A percentile compares a stretch with the other conserved stretches of the same genome.
Evolutionary conservation across 1,284 basidiomycete species (phyloP).

Genomic region (Cryptococcus jaspeensis): DNA sequence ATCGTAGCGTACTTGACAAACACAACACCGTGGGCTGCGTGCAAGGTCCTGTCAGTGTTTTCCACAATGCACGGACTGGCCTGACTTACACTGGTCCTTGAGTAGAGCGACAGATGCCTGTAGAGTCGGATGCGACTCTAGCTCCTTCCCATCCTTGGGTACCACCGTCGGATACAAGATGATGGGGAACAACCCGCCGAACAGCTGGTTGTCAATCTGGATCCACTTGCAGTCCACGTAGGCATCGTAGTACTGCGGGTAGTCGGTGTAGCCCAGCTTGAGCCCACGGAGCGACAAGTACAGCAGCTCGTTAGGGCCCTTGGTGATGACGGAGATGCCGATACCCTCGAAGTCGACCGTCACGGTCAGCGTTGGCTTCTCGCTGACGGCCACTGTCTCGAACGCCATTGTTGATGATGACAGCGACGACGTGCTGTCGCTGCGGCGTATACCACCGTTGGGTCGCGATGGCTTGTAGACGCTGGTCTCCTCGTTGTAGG

Average conservation of each 20-base stretch:
- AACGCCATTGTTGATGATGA: constrained; percentile 59
- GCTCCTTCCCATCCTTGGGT: constrained; percentile 72
- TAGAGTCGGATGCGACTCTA: constrained; percentile 85
- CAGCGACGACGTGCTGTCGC: constrained; percentile 32
- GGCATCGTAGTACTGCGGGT: constrained; percentile 74
- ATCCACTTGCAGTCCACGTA: constrained; percentile 83
- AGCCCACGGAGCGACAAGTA: constrained; percentile 80
- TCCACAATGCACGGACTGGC: neutral
- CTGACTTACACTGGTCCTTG: constrained; percentile 78
- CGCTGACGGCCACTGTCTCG: constrained; percentile 77
- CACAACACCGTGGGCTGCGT: constrained; percentile 83
- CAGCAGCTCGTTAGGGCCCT: constrained; percentile 81
- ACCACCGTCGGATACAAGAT: constrained; percentile 93
- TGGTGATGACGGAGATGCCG: constrained; percentile 89
- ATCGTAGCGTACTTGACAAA: constrained; percentile 98
- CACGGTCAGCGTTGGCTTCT: constrained; percentile 67
- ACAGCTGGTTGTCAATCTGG: constrained; percentile 97
- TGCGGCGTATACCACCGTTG: constrained; percentile 34
- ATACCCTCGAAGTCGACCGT: constrained; percentile 83
- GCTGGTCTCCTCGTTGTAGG: constrained; percentile 82
- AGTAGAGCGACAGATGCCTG: constrained; percentile 85
- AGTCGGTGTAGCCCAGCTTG: constrained; percentile 83
- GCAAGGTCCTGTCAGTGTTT: constrained; percentile 2
- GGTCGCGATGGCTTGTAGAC: constrained; percentile 79
- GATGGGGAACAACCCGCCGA: constrained; percentile 93